Conservation (phyloP, 2,329 filamentous ascomycete species). For the Botrytis squamosa region DNA sequence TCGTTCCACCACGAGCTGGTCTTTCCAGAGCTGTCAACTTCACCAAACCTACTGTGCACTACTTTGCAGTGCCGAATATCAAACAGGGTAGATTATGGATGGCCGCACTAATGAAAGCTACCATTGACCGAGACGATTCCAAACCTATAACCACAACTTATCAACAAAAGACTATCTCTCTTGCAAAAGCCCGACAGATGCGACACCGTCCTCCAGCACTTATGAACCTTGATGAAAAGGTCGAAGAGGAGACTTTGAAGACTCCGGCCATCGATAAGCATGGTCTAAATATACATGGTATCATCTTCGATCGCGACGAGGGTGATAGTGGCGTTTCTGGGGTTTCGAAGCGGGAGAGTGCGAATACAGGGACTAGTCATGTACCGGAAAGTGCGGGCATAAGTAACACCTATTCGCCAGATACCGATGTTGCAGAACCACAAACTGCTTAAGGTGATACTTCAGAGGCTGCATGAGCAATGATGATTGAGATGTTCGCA, state of each 20-base stretch:
- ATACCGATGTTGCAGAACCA: slow-evolving; percentile 23
- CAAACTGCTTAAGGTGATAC: slow-evolving; percentile 27
- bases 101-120: slow-evolving; percentile 98
- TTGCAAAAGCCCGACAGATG: slow-evolving; percentile 84
- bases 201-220: slow-evolving; percentile 86
- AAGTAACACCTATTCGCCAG: slow-evolving; percentile 15
- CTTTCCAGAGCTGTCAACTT: slow-evolving; percentile 92
- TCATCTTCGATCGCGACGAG: slow-evolving; percentile 38
- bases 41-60: slow-evolving; percentile 95
- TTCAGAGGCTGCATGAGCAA: background rate
- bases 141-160: slow-evolving; percentile 85
- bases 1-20: slow-evolving; percentile 84
- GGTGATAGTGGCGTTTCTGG: slow-evolving; percentile 40
- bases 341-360: slow-evolving; percentile 33
- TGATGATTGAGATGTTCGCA: background rate
- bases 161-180: slow-evolving; percentile 93
- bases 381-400: slow-evolving; percentile 11
- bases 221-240: slow-evolving; percentile 64
- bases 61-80: slow-evolving; percentile 92
- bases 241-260: slow-evolving; percentile 37
- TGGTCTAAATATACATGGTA: slow-evolving; percentile 38
- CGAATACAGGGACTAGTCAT: slow-evolving; percentile 11
- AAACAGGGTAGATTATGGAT: slow-evolving; percentile 92
- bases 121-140: slow-evolving; percentile 86
- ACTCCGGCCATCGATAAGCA: slow-evolving; percentile 37